Conservation (phyloP, 805 yeast species). For the Yamadazyma akitaensis region DNA sequence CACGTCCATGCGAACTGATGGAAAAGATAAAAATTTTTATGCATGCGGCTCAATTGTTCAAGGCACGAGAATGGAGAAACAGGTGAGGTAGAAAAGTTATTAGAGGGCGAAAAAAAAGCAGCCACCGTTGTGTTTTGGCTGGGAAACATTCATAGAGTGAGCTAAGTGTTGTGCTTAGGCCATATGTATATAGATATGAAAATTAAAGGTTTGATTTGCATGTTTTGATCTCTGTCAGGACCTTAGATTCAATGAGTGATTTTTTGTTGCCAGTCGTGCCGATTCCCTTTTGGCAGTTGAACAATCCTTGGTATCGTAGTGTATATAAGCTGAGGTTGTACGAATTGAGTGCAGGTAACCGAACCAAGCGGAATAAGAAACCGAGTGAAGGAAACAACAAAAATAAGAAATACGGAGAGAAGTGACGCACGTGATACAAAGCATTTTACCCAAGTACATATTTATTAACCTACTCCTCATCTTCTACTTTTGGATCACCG, state of each 20-base stretch:
- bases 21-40: slow-evolving; percentile 26
- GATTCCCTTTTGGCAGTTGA: too few relatives aligned
- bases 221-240: too few relatives aligned
- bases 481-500: slow-evolving; percentile 90
- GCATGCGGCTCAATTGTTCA: slow-evolving; percentile 2
- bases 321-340: not conserved
- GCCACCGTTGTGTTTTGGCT: too few relatives aligned
- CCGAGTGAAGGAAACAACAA: not conserved
- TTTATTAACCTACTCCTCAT: slow-evolving; percentile 26
- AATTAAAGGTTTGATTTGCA: too few relatives aligned
- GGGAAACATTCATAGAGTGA: too few relatives aligned
- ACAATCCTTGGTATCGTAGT: not conserved
- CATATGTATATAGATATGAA: too few relatives aligned
- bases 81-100: too few relatives aligned
- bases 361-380: not conserved
- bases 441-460: not conserved
- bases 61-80: not conserved
- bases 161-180: too few relatives aligned
- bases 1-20: slow-evolving; percentile 20
- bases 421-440: not conserved
- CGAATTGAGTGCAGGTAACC: not conserved
- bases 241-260: too few relatives aligned
- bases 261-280: too few relatives aligned
- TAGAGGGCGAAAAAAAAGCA: too few relatives aligned
- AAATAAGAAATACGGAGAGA: not conserved